phyloP scores from a whole-genome alignment of 75 land plant genomes.

The Gnetum montanum region DNA sequence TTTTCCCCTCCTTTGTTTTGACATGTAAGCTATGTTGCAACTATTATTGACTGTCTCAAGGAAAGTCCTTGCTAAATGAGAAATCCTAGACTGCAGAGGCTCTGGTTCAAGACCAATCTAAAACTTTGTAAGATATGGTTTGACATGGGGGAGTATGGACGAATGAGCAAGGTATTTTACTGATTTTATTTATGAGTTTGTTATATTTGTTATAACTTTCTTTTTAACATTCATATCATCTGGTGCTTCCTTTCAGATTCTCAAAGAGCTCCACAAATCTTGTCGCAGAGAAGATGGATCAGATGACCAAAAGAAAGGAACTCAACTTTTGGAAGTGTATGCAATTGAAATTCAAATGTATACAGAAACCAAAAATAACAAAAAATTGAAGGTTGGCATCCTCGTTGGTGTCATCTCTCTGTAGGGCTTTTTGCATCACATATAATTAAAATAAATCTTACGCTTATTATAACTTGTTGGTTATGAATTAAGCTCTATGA shows the following conservation, averaged over 20 bases:
- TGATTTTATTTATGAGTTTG: too few relatives aligned
- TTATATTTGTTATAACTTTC: background rate
- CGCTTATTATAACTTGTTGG: too few relatives aligned
- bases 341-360: slow-evolving; percentile 99
- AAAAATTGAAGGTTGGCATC: slow-evolving; percentile 90
- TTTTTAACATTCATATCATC: background rate
- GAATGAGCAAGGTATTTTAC: slow-evolving; percentile 87
- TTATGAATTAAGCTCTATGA: too few relatives aligned
- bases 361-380: slow-evolving; percentile 97
- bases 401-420: too few relatives aligned
- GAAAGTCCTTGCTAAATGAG: too few relatives aligned
- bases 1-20: too few relatives aligned
- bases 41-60: background rate
- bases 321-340: slow-evolving; percentile 92
- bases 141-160: slow-evolving; percentile 96
- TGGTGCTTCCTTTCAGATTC: slow-evolving; percentile 46
- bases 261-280: slow-evolving; percentile 93
- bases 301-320: slow-evolving; percentile 99
- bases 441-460: too few relatives aligned
- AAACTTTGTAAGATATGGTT: slow-evolving; percentile 95
- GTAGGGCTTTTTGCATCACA: too few relatives aligned
- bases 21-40: too few relatives aligned
- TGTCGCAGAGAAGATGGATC: slow-evolving; percentile 92
- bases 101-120: slow-evolving; percentile 95
- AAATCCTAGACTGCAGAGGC: slow-evolving; percentile 41